These are phyloP conservation scores for Sporobolomyces pararoseus DNA, from an alignment of 768 basidiomycete genomes.

Conservation along the genomic window DNA sequence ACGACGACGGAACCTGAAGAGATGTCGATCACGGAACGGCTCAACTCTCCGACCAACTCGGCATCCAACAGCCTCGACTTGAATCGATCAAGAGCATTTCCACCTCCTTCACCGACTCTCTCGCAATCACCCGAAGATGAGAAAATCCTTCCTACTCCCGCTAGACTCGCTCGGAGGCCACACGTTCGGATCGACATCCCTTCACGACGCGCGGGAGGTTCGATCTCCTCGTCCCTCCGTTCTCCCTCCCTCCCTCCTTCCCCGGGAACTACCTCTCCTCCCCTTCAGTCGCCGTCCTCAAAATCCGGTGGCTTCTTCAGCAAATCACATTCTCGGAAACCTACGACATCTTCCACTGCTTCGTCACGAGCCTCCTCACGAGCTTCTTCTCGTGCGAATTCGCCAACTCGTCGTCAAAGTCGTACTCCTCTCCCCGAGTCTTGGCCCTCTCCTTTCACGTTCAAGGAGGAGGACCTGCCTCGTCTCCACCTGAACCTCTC, in stretches of 20 bases:
- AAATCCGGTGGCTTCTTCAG: background rate
- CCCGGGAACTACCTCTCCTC: constrained; percentile 5
- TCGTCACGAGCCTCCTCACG: constrained; percentile 13
- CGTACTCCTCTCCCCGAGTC: constrained; percentile 2
- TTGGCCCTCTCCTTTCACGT: constrained; percentile 31
- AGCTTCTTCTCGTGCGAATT: constrained; percentile 24
- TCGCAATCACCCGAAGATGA: constrained; percentile 9
- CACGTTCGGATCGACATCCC: constrained; percentile 36
- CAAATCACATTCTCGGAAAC: constrained; percentile 15
- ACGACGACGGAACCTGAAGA: constrained; percentile 28
- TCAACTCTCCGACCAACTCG: constrained; percentile 10
- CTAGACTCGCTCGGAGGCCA: constrained; percentile 12
- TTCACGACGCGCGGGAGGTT: background rate
- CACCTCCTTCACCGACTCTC: background rate
- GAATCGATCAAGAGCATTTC: background rate
- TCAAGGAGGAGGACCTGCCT: constrained; percentile 21
- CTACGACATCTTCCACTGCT: background rate
- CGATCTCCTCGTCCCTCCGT: background rate
- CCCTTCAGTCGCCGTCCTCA: background rate
- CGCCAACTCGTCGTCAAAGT: background rate
- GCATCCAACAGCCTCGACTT: background rate
- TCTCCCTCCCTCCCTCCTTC: constrained; percentile 23
- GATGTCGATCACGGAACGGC: constrained; percentile 13
- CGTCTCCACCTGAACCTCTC: constrained; percentile 45
- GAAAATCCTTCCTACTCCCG: constrained; percentile 9